phyloP scores from a whole-genome alignment of 2,329 filamentous ascomycete species.

The Colletotrichum chlorophyti region DNA sequence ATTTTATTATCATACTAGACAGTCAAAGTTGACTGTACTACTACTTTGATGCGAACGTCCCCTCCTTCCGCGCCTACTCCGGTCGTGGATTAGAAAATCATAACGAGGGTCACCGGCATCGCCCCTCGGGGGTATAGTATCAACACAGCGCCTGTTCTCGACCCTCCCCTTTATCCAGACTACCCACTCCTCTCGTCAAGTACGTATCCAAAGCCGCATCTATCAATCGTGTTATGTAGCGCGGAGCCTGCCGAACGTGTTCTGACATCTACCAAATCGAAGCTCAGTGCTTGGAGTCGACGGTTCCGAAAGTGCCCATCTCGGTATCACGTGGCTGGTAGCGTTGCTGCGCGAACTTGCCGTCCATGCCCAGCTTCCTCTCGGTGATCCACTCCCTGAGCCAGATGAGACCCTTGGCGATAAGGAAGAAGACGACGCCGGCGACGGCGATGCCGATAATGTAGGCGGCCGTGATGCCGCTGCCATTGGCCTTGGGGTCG shows the following conservation, averaged over 20 bases:
- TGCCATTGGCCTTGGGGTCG: slow-evolving; percentile 59
- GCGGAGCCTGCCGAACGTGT: no score
- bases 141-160: background rate
- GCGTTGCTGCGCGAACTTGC: slow-evolving; percentile 45
- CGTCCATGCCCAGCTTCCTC: slow-evolving; percentile 49
- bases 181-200: background rate
- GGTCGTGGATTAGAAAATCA: background rate
- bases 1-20: slow-evolving; percentile 9
- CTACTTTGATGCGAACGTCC: background rate
- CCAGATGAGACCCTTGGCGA: slow-evolving; percentile 59
- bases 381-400: slow-evolving; percentile 57
- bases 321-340: slow-evolving; percentile 31
- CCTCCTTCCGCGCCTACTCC: background rate
- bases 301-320: slow-evolving; percentile 27
- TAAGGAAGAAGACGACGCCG: slow-evolving; percentile 57
- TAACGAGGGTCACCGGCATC: background rate
- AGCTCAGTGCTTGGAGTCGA: slow-evolving; percentile 24
- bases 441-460: slow-evolving; percentile 64
- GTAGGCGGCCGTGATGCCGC: slow-evolving; percentile 68
- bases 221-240: background rate
- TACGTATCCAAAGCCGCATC: background rate
- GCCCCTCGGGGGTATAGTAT: background rate
- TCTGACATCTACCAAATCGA: no score
- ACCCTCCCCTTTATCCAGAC: background rate
- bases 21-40: background rate